Evolutionary conservation across 2,329 filamentous ascomycete genomes (phyloP).

Genomic region (Cryphonectria japonica): DNA sequence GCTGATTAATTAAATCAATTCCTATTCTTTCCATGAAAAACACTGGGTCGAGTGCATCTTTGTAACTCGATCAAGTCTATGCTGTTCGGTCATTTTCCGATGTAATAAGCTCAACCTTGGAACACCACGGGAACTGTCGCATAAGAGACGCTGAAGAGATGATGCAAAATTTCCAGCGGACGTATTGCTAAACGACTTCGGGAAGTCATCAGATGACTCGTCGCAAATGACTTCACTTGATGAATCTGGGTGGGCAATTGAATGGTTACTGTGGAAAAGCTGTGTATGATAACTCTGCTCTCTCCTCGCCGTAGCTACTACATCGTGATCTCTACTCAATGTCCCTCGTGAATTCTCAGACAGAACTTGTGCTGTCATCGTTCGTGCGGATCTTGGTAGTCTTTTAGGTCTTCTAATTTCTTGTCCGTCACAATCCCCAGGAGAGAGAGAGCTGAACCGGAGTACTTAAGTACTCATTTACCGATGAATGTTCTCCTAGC

Average conservation of each 20-base stretch:
- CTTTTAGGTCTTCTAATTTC: background rate
- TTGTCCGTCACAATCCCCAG: background rate
- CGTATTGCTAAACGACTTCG: background rate
- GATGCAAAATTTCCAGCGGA: background rate
- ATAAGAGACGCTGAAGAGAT: background rate
- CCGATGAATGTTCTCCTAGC: too few relatives aligned
- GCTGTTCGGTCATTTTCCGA: background rate
- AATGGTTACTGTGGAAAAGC: background rate
- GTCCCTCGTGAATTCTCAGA: background rate
- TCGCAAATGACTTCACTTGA: background rate
- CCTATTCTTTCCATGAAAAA: background rate
- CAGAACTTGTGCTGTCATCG: background rate
- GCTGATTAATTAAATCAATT: background rate
- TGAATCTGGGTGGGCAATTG: background rate
- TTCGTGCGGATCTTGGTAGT: background rate
- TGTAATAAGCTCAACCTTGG: background rate
- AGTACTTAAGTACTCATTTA: too few relatives aligned
- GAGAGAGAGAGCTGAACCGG: background rate
- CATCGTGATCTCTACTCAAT: background rate
- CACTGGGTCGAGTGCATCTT: too few relatives aligned
- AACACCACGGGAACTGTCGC: background rate
- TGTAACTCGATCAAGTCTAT: background rate
- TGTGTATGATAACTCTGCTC: background rate
- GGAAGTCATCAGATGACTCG: too few relatives aligned
- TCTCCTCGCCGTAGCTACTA: background rate